Evolutionary conservation across 306 rosid species (phyloP).

Genomic region (Quillaja saponaria): DNA sequence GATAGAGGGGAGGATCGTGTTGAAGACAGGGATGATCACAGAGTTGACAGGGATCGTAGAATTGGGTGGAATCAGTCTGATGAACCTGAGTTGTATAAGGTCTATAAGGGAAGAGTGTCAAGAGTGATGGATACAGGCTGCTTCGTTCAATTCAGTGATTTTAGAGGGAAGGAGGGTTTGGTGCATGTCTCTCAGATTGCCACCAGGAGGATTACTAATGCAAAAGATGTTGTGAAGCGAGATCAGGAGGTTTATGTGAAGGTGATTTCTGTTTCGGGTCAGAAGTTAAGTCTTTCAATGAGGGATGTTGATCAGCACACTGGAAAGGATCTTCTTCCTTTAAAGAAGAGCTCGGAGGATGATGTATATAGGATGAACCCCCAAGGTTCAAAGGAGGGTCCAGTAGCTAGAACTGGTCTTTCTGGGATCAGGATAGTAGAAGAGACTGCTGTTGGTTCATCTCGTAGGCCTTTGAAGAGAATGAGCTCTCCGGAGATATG

Average conservation of each 20-base stretch:
- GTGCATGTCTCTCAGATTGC: constrained; percentile 92
- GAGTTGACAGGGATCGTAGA: constrained; percentile 34
- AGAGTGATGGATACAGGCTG: constrained; percentile 89
- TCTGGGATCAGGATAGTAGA: constrained; percentile 86
- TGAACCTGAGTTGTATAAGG: constrained; percentile 68
- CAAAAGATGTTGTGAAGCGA: constrained; percentile 82
- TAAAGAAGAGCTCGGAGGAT: constrained; percentile 61
- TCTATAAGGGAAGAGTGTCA: constrained; percentile 74
- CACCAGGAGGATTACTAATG: constrained; percentile 63
- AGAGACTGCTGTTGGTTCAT: constrained; percentile 51
- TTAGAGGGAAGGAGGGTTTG: constrained; percentile 83
- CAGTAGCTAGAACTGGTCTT: constrained; percentile 66
- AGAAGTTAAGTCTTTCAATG: constrained; percentile 83
- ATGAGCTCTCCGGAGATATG: constrained; percentile 95
- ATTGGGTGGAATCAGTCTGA: constrained; percentile 36
- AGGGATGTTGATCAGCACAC: constrained; percentile 84
- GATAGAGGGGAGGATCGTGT: constrained; percentile 38
- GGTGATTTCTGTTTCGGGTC: constrained; percentile 73
- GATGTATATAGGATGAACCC: constrained; percentile 61
- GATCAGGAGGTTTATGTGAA: constrained; percentile 83
- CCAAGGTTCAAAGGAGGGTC: constrained; percentile 61
- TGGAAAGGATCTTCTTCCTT: constrained; percentile 76
- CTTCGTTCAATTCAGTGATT: constrained; percentile 72
- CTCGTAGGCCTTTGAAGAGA: constrained; percentile 81
- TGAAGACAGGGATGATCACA: constrained; percentile 27